Evolutionary conservation across 179 eudicot species (phyloP), one percentile per base, ranked within the genome.

Genomic region (Drosera spatulata): DNA sequence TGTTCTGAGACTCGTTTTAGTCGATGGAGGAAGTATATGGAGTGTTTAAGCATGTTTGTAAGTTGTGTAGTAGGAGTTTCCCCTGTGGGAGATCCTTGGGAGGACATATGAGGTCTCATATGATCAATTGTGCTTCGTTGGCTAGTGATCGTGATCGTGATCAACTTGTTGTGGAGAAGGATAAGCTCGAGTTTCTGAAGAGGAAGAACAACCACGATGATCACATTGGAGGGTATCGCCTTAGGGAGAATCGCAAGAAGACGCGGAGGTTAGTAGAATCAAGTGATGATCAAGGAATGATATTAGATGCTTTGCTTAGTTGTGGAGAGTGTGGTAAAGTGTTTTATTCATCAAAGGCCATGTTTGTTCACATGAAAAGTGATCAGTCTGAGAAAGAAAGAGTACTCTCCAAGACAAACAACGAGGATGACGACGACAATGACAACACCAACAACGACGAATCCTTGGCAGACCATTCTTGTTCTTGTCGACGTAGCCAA

Each of bases 51-150:
- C 86, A 91, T 64, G 45, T 71, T 3, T 91, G 96, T 77, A 88
- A 84, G 72, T 78, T 85, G 44, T 88, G 98, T 66, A 77, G 61
- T 69, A 91, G 81, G 61, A 77, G 78, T 59, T 91, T 85, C 69
- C 85, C 80, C 2, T 80, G 89, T 80, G 98, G 96, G 2, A 82
- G 96, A 84, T 88, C 98, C 48, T 64, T 91, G 55, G 98, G 95
- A 14, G 96, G 99, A 69, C 96, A 88, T 65, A 89, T 86, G 89
- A 89, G 90, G 86, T 86, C 96, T 74, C 99, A 93, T 75, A 72
- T 82, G 69, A 73, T 78, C 50, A 76, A 73, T 61, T 22, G 33
- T 22, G 33, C 33, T 22, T 22, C 33, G 33, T 22, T 22, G 33
- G 33, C 33, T 22, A 22, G 33, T 22, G 33, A 22, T 22, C 33